These are phyloP conservation scores for Leccinum broughii DNA, from an alignment of 768 basidiomycete genomes.

Conservation along the genomic window DNA sequence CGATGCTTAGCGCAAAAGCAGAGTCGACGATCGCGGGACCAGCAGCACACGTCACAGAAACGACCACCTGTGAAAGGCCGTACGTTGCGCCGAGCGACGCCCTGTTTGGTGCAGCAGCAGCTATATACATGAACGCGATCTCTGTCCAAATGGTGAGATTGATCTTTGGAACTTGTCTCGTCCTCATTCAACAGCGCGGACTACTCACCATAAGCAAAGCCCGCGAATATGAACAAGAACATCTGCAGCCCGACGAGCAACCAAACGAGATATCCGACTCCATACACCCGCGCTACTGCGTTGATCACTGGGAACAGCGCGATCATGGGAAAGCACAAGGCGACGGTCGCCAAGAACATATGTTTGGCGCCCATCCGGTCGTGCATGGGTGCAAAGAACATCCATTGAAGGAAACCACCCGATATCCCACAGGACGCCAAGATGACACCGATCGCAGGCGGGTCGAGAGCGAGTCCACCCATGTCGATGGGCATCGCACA, in stretches of 20 bases:
- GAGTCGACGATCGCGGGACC: constrained; percentile 29
- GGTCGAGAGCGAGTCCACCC: constrained; percentile 29
- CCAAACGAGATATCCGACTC: too few species aligned
- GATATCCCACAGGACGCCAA: constrained; percentile 27
- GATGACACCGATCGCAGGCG: constrained; percentile 32
- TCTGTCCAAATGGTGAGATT: constrained; percentile 38
- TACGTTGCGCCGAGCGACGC: constrained; percentile 71
- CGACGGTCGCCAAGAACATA: too few species aligned
- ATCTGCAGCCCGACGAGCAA: too few species aligned
- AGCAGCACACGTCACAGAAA: constrained; percentile 31
- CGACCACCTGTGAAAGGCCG: constrained; percentile 42
- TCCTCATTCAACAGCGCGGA: background rate
- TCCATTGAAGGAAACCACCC: constrained; percentile 51
- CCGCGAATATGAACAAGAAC: too few species aligned
- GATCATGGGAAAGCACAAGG: too few species aligned
- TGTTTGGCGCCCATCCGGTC: constrained; percentile 26
- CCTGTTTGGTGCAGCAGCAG: constrained; percentile 62
- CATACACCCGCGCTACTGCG: too few species aligned
- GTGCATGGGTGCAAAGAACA: constrained; percentile 60
- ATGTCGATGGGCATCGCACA: constrained; percentile 32
- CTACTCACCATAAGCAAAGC: too few species aligned
- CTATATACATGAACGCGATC: constrained; percentile 68
- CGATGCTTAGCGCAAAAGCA: constrained; percentile 29
- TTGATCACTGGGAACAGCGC: too few species aligned
- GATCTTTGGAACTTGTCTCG: background rate